Conservation (phyloP, 192 early-diverging fungal genomes). For the Podila horticola region DNA sequence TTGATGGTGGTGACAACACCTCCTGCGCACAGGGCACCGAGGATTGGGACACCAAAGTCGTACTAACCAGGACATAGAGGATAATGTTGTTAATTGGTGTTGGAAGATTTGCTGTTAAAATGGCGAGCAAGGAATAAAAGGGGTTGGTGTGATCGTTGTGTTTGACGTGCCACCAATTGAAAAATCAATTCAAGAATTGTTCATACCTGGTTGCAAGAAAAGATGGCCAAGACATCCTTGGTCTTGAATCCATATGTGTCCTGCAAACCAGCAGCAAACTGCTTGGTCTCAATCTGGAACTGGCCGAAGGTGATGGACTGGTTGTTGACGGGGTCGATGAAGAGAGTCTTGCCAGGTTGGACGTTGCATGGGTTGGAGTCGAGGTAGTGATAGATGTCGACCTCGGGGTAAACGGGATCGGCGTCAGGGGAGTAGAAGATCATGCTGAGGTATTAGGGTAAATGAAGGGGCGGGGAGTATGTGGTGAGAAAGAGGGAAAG, state of each 20-base stretch:
- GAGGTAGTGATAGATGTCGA: constrained; percentile 56
- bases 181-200: background rate
- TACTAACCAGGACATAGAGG: constrained; percentile 29
- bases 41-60: constrained; percentile 68
- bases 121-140: background rate
- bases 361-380: constrained; percentile 45
- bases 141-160: background rate
- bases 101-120: background rate
- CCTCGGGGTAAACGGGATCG: constrained; percentile 37
- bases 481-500: background rate
- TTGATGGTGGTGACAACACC: constrained; percentile 82
- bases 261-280: constrained; percentile 62
- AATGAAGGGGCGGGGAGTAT: background rate
- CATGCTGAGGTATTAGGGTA: constrained; percentile 9
- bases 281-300: constrained; percentile 52
- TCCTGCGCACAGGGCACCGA: constrained; percentile 72
- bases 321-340: constrained; percentile 66
- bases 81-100: background rate
- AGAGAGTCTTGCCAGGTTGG: constrained; percentile 39
- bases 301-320: constrained; percentile 57
- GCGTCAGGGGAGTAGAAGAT: constrained; percentile 53
- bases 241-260: constrained; percentile 61
- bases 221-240: constrained; percentile 74
- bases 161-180: background rate
- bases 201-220: constrained; percentile 73